These are phyloP conservation scores for Jackrogersella multiformis DNA, from an alignment of 495 filamentous ascomycete species.

Conservation along the genomic window DNA sequence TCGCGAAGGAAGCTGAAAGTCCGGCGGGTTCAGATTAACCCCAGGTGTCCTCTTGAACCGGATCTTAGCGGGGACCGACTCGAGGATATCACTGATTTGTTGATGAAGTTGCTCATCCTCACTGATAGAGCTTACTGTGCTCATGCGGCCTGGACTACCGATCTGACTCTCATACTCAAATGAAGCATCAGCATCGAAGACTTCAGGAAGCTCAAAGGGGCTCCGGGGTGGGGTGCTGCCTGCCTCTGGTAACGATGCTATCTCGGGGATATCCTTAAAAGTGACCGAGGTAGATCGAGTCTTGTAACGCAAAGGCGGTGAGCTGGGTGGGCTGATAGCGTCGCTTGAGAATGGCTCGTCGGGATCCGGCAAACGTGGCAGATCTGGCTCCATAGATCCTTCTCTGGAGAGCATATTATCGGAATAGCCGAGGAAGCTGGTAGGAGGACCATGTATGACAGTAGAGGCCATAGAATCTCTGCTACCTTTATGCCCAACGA, in stretches of 20 bases:
- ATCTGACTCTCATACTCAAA: slow-evolving; percentile 48
- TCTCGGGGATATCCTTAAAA: slow-evolving; percentile 54
- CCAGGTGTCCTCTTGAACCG: slow-evolving; percentile 69
- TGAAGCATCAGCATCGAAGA: slow-evolving; percentile 47
- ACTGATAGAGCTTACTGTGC: slow-evolving; percentile 39
- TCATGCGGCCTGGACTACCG: slow-evolving; percentile 48
- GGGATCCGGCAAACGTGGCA: slow-evolving; percentile 45
- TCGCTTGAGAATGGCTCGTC: slow-evolving; percentile 49
- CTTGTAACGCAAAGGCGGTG: slow-evolving; percentile 54
- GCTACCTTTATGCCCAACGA: slow-evolving; percentile 44
- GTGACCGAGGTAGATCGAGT: slow-evolving; percentile 54
- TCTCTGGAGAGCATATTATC: slow-evolving; percentile 38
- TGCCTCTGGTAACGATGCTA: slow-evolving; percentile 47
- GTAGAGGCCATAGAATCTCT: slow-evolving; percentile 53
- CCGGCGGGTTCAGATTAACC: slow-evolving; percentile 59
- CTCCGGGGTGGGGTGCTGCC: slow-evolving; percentile 38
- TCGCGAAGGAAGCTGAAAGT: slow-evolving; percentile 54
- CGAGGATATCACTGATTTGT: slow-evolving; percentile 85
- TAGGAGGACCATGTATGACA: slow-evolving; percentile 47
- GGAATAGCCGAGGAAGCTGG: slow-evolving; percentile 39
- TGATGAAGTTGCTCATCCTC: slow-evolving; percentile 78
- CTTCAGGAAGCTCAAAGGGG: slow-evolving; percentile 26
- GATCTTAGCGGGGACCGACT: slow-evolving; percentile 81
- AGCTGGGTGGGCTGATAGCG: slow-evolving; percentile 53
- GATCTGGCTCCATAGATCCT: slow-evolving; percentile 48